Base-by-base conservation (phyloP, 768 basidiomycete genomes). In the Tylopilus sp. region DNA sequence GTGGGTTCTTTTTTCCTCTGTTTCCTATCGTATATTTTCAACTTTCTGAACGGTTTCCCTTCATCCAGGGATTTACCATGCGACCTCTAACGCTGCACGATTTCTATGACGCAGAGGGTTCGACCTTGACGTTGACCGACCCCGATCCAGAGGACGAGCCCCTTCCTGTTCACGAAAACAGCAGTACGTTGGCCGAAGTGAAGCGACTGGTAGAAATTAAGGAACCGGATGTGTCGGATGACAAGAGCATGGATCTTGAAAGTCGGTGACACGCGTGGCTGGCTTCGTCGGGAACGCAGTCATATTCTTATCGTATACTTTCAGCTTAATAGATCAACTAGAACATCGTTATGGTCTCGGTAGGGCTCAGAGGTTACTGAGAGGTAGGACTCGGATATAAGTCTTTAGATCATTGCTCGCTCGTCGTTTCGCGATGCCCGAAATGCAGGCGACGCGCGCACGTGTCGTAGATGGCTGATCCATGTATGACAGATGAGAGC, bases 41-140 rank as follows among this genome's bases (percentile, higher is more conserved):
- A 11, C 5, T 0, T 36, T 36, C 25, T 41, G 4, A 38, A 31
- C n/a, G 5, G 3, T 3, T 10, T 4, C n/a, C 28, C 19, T 36
- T 14, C 9, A 30, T 24, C 8, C 19, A 92, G 89, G 89, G 86
- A 50, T 89, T 93, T 67, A 73, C 83, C 53, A 75, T 93, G 49
- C 85, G 93, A 45, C 85, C 89, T 9, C 71, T 95, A 42, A 75
- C 74, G 3, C 50, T 92, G 28, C 72, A 75, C 13, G 93, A 96
- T 67, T 95, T 96, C 69, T 74, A 77, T 48, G 68, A 73, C 16
- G 60, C 66, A 5, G 77, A 76, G 36, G 71, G 66, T 3, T 70
- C 66, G 8, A 66, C 62, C 0, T 44, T 72, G 34, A 57, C 56
- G 0, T 42, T 71, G 33, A 56, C 48, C 3, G 61, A 60, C 30